phyloP scores from a whole-genome alignment of 345 rosid genomes.

The Eucalyptus lansdowneana region DNA sequence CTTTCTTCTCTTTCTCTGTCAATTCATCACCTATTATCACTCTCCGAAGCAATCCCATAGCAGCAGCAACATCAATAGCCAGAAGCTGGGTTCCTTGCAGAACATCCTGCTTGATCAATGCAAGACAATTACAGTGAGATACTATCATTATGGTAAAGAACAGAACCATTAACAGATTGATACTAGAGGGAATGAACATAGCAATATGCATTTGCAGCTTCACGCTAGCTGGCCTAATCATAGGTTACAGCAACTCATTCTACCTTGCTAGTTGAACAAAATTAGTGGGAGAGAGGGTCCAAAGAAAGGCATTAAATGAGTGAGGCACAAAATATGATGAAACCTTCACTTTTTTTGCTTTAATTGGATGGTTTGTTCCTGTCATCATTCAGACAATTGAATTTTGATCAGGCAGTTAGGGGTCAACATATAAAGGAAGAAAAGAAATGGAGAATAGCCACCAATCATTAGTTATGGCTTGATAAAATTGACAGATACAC shows the following conservation, averaged over 20 bases:
- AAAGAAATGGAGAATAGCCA: neutral
- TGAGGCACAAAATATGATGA: neutral
- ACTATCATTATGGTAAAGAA: neutral
- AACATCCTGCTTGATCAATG: conserved; percentile 52
- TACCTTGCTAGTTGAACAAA: neutral
- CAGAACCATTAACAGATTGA: neutral
- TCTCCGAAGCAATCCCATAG: conserved; percentile 65
- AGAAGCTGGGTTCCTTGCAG: conserved; percentile 98
- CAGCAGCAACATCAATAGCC: conserved; percentile 83
- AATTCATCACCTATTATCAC: conserved; percentile 75
- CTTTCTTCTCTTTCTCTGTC: conserved; percentile 78
- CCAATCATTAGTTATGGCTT: neutral
- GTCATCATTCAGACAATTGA: neutral
- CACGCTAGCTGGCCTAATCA: neutral
- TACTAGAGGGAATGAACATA: neutral
- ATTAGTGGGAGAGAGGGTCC: neutral
- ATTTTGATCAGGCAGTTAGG: neutral
- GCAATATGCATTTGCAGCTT: neutral
- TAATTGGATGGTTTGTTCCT: neutral
- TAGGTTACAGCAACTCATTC: neutral
- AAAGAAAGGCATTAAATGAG: neutral
- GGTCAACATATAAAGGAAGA: neutral
- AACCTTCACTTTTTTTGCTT: neutral
- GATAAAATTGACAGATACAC: neutral
- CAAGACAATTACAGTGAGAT: neutral